phyloP scores from a whole-genome alignment of 345 rosid species.

The Erodium maritimum region DNA sequence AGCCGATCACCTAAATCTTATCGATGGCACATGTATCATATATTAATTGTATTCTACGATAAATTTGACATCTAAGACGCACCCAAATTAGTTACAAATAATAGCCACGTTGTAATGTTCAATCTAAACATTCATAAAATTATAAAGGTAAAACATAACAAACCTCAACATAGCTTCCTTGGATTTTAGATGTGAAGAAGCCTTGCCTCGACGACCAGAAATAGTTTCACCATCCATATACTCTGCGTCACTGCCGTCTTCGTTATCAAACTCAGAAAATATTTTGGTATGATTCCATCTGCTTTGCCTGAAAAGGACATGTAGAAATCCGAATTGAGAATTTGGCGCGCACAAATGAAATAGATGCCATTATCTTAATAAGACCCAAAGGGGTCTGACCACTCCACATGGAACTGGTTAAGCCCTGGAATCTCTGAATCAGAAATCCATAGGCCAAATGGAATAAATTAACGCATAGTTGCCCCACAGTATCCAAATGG shows the following conservation, averaged over 20 bases:
- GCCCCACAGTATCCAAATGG: too few relatives aligned
- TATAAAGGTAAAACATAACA: slow-evolving; percentile 2
- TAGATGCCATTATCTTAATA: too few relatives aligned
- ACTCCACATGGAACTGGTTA: not conserved
- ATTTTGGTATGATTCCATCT: slow-evolving; percentile 90
- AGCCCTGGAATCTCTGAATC: too few relatives aligned
- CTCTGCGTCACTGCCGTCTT: slow-evolving; percentile 42
- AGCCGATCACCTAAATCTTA: too few relatives aligned
- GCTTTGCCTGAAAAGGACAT: slow-evolving; percentile 45
- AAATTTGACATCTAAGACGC: not conserved
- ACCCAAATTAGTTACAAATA: not conserved
- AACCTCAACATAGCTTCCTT: slow-evolving; percentile 43
- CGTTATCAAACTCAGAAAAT: slow-evolving; percentile 77
- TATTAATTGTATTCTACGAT: too few relatives aligned
- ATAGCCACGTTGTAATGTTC: not conserved
- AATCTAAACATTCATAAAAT: slow-evolving; percentile 28
- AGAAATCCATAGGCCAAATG: not conserved
- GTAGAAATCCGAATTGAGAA: not conserved
- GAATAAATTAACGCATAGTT: too few relatives aligned
- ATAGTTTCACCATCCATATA: slow-evolving; percentile 32
- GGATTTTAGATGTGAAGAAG: slow-evolving; percentile 31
- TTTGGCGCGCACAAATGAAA: not conserved
- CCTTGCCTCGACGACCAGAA: slow-evolving; percentile 34
- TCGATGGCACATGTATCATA: too few relatives aligned
- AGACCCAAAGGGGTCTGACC: too few relatives aligned